These are phyloP conservation scores for Acer campestre DNA, from an alignment of 345 rosid genomes.

Conservation along the genomic window DNA sequence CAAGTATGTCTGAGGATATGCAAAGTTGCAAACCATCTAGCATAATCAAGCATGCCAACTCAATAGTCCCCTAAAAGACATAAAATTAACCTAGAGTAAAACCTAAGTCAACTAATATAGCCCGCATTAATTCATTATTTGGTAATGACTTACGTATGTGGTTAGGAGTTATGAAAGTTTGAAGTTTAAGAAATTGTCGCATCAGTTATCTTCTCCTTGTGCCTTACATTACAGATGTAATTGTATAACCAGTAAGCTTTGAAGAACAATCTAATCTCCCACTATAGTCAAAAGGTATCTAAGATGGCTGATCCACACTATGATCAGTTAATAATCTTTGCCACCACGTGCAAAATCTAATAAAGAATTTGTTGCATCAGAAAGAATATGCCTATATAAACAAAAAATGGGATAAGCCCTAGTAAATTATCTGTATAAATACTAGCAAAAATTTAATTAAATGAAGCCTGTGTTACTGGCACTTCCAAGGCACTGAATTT, in stretches of 20 bases:
- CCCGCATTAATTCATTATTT: neutral
- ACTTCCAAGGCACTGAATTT: neutral
- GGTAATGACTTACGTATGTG: neutral
- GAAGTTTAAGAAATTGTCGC: neutral
- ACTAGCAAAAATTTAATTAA: neutral
- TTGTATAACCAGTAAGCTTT: neutral
- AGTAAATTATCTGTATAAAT: neutral
- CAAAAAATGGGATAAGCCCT: neutral
- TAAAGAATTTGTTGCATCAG: neutral
- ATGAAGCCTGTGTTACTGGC: neutral
- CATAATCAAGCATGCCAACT: neutral
- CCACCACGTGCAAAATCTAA: neutral
- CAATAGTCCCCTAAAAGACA: neutral
- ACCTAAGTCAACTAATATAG: neutral
- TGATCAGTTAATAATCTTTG: too few species aligned
- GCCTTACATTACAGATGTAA: neutral
- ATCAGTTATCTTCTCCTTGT: neutral
- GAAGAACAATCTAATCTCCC: neutral
- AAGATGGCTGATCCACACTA: neutral
- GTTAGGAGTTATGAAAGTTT: neutral
- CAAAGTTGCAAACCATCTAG: neutral
- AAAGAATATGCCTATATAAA: neutral
- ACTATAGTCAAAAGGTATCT: neutral
- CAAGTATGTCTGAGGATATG: neutral
- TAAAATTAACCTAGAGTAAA: neutral